Percentiles rank a stretch among this genome's conserved stretches.
Conservation (phyloP, 2,329 filamentous ascomycete genomes). For the Fusarium sublunatum region DNA sequence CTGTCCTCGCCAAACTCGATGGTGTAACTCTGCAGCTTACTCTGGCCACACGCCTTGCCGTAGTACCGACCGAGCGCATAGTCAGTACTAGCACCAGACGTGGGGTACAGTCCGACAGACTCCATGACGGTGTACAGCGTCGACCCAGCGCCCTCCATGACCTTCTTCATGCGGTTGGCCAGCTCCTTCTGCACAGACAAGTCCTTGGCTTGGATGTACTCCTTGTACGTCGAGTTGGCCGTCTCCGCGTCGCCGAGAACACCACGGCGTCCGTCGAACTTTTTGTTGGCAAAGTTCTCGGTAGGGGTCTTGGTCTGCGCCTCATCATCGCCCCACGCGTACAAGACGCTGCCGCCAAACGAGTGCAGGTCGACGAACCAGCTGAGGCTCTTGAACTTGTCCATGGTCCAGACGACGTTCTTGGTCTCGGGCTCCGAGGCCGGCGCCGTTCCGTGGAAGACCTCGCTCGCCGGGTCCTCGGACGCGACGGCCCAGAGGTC, state of each 20-base stretch:
- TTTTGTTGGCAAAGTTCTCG: slow-evolving; percentile 64
- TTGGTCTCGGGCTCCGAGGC: slow-evolving; percentile 68
- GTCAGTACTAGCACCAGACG: slow-evolving; percentile 59
- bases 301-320: slow-evolving; percentile 57
- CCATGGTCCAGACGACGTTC: slow-evolving; percentile 64
- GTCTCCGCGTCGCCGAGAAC: slow-evolving; percentile 53
- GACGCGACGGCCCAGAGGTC: slow-evolving; percentile 52
- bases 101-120: slow-evolving; percentile 58
- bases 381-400: slow-evolving; percentile 60
- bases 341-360: slow-evolving; percentile 62
- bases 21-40: slow-evolving; percentile 56
- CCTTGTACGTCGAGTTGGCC: slow-evolving; percentile 53
- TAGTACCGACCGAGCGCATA: slow-evolving; percentile 61
- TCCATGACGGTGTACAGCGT: slow-evolving; percentile 54
- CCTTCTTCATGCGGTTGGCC: slow-evolving; percentile 50
- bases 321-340: slow-evolving; percentile 68
- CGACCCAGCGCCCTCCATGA: slow-evolving; percentile 55
- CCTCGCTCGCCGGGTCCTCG: slow-evolving; percentile 56
- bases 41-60: slow-evolving; percentile 46
- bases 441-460: slow-evolving; percentile 62
- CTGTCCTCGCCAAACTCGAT: slow-evolving; percentile 59
- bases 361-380: slow-evolving; percentile 72
- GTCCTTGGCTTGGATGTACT: slow-evolving; percentile 58
- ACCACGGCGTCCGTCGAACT: slow-evolving; percentile 64
- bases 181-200: slow-evolving; percentile 49